Conservation (phyloP, 139 green algal genomes). For the Pseudopediastrum boryanum region DNA sequence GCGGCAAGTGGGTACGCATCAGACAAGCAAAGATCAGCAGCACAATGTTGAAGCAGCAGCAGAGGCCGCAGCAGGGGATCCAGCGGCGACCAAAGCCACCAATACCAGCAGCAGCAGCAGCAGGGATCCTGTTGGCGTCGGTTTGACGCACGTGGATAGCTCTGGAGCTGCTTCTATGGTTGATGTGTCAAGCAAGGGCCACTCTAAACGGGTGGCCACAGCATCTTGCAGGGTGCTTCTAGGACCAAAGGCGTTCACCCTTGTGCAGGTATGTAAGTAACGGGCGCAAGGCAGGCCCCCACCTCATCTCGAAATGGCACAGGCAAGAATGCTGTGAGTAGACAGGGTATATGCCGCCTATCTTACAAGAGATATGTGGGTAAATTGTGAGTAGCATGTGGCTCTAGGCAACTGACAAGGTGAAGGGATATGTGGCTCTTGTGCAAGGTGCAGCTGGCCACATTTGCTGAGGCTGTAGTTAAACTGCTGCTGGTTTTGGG, state of each 20-base stretch:
- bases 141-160: slow-evolving; percentile 59
- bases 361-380: neutral
- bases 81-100: neutral
- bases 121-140: neutral
- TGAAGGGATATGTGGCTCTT: neutral
- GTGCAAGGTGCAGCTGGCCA: neutral
- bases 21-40: slow-evolving; percentile 22
- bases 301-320: no score
- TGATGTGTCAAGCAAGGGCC: slow-evolving; percentile 73
- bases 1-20: neutral
- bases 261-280: slow-evolving; percentile 65
- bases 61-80: neutral
- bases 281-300: no score
- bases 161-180: slow-evolving; percentile 83
- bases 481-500: no score
- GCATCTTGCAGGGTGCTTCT: slow-evolving; percentile 78
- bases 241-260: slow-evolving; percentile 60
- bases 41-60: neutral
- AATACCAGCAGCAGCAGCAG: slow-evolving; percentile 19
- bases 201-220: slow-evolving; percentile 58
- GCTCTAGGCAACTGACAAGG: neutral
- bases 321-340: neutral
- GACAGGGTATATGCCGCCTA: neutral
- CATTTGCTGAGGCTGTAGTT: no score
- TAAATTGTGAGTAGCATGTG: neutral